phyloP scores from a whole-genome alignment of 208 protist genomes.

The Acanthamoeba lenticulata region DNA sequence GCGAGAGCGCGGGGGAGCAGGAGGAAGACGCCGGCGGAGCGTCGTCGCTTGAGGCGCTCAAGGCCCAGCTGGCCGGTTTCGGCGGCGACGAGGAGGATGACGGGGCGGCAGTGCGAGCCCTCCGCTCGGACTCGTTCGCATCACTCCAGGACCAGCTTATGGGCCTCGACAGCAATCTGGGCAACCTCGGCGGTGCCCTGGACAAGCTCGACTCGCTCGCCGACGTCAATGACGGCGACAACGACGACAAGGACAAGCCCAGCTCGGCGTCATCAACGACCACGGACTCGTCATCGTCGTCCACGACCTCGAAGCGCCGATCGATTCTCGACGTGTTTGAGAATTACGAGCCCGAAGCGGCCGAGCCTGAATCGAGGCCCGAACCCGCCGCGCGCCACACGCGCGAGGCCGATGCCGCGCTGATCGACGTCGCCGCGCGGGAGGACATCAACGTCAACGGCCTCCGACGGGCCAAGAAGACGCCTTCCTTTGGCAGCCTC shows the following conservation, averaged over 20 bases:
- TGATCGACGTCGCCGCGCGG: neutral
- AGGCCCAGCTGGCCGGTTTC: neutral
- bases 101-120: neutral
- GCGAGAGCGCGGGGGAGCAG: neutral
- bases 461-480: constrained; percentile 52
- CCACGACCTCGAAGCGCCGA: neutral
- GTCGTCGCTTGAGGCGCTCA: neutral
- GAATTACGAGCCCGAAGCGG: neutral
- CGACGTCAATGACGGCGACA: neutral
- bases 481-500: neutral
- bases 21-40: neutral
- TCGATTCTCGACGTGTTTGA: neutral
- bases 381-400: neutral
- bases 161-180: neutral
- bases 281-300: neutral
- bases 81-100: neutral
- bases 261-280: neutral
- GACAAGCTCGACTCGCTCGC: neutral
- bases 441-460: constrained; percentile 38
- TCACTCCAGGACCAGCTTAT: neutral
- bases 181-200: neutral
- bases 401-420: neutral
- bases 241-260: neutral
- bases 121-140: neutral
- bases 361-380: neutral